Evolutionary conservation across 176 grass and related monocot genomes (phyloP), one percentile per base, ranked within the genome.

Genomic region (Thalia dealbata): DNA sequence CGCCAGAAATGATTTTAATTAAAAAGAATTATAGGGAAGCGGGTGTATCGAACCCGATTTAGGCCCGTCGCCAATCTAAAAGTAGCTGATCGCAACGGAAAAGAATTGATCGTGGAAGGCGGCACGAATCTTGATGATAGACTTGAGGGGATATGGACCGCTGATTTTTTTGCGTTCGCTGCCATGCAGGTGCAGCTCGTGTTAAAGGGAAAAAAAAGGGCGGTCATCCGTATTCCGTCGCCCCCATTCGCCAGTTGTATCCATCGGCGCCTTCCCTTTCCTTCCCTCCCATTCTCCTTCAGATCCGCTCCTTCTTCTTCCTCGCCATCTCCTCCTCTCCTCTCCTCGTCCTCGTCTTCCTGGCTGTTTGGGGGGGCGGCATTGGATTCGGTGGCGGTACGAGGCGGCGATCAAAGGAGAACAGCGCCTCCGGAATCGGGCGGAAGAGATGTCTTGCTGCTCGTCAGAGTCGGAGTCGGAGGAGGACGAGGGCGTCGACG

Each of bases 401-500:
- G 30, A 65, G 62, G 0, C 3, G 13, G 25, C 28, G 16, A 15
- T 16, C 25, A 32, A 32, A 65, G 35, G 24, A 61, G 14, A 14
- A 30, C 4, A n/a, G 59, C 15, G 59, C 62, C 72, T 71, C 80
- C 18, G 23, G 63, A n/a, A 19, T n/a, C 29, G 61, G 3, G 25
- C 30, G 18, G 19, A 52, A 69, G 44, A 41, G 85, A 54, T 85
- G 91, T 90, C 92, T 60, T 84, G 87, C 52, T 89, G 86, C 19
- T 78, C 86, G 76, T 89, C 88, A n/a, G n/a, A n/a, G 72, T 85
- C 83, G 46, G 83, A 81, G 76, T 81, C 76, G 52, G 91, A 96
- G 78, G 91, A 96, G 42, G 88, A 96, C 81, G 92, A 96, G 81
- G 92, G 86, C 73, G 81, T 85, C n/a, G 92, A 87, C 64, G 86